A percentile compares a stretch with the other conserved stretches of the same genome.
Evolutionary conservation across 768 basidiomycete species (phyloP).

Genomic region (Pleurotus sapidus): DNA sequence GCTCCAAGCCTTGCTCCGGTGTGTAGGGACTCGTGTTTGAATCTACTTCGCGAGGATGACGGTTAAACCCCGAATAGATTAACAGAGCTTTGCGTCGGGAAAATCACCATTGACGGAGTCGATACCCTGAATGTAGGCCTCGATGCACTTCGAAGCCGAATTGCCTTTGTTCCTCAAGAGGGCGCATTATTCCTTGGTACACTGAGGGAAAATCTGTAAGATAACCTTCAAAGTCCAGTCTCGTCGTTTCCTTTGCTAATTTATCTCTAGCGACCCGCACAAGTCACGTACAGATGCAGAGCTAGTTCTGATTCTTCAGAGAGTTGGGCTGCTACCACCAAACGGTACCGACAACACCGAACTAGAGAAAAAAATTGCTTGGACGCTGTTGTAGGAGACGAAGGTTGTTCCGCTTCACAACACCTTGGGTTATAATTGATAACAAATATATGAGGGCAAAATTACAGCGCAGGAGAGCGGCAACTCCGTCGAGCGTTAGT

Average conservation of each 20-base stretch:
- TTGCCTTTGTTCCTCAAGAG: conserved; percentile 71
- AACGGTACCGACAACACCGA: conserved; percentile 40
- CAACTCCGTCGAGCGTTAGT: conserved; percentile 61
- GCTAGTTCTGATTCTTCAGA: conserved; percentile 57
- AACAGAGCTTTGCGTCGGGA: conserved; percentile 56
- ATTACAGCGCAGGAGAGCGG: conserved; percentile 63
- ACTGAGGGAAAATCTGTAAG: conserved; percentile 42
- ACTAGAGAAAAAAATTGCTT: conserved; percentile 65
- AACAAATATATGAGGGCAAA: conserved; percentile 35
- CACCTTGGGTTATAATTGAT: not conserved
- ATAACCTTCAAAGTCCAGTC: too few relatives aligned
- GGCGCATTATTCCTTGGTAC: conserved; percentile 48
- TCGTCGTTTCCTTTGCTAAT: too few relatives aligned
- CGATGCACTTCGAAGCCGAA: conserved; percentile 45
- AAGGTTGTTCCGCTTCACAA: conserved; percentile 31
- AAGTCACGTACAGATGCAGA: conserved; percentile 52
- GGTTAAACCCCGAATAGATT: conserved; percentile 17
- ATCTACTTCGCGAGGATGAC: too few relatives aligned
- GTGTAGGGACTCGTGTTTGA: not conserved
- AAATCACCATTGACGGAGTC: conserved; percentile 53
- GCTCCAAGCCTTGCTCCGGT: conserved; percentile 55
- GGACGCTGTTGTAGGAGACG: conserved; percentile 56
- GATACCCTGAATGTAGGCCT: conserved; percentile 53
- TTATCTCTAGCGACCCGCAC: conserved; percentile 46
- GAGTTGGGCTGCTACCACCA: conserved; percentile 56